A percentile compares a stretch with the other conserved stretches of the same genome.
Conservation (phyloP, 1,284 basidiomycete species). For the Ceratobasidium sp. region DNA sequence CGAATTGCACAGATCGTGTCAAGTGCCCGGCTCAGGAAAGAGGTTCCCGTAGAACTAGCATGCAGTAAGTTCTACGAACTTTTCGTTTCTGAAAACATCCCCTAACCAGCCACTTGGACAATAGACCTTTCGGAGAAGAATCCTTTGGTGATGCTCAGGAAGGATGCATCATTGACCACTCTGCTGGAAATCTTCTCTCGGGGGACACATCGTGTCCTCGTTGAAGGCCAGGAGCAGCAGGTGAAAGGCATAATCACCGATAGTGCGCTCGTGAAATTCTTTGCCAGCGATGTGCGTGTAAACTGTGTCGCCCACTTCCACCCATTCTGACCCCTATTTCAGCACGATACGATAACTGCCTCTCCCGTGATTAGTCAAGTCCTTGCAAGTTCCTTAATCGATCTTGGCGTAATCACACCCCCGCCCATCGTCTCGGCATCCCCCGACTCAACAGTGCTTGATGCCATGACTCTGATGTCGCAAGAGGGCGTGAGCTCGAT, state of each 20-base stretch:
- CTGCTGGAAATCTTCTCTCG: slow-evolving; percentile 72
- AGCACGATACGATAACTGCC: slow-evolving; percentile 38
- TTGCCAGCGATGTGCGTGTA: slow-evolving; percentile 35
- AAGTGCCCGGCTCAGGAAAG: slow-evolving; percentile 71
- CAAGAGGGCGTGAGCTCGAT: slow-evolving; percentile 49
- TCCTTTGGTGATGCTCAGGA: slow-evolving; percentile 68
- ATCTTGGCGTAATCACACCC: slow-evolving; percentile 42
- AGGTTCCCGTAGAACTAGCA: slow-evolving; percentile 75
- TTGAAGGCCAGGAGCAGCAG: slow-evolving; percentile 43
- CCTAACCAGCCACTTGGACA: neutral
- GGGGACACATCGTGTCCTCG: slow-evolving; percentile 68
- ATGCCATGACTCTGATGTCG: slow-evolving; percentile 49
- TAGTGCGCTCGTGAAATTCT: slow-evolving; percentile 47
- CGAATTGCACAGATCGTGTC: slow-evolving; percentile 72
- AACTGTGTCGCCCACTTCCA: neutral
- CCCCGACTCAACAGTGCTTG: slow-evolving; percentile 47
- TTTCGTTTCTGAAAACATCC: slow-evolving; percentile 3
- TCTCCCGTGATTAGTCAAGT: slow-evolving; percentile 36
- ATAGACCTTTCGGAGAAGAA: slow-evolving; percentile 84
- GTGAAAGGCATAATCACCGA: slow-evolving; percentile 48
- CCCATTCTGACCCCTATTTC: neutral
- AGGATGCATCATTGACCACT: slow-evolving; percentile 70
- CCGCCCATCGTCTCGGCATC: slow-evolving; percentile 47
- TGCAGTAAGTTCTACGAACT: slow-evolving; percentile 66
- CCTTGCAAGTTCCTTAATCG: slow-evolving; percentile 41